Percentiles rank a stretch among this genome's conserved stretches.
Evolutionary conservation across 2,329 filamentous ascomycete species (phyloP).

Genomic region (Hypoxylon sp.): DNA sequence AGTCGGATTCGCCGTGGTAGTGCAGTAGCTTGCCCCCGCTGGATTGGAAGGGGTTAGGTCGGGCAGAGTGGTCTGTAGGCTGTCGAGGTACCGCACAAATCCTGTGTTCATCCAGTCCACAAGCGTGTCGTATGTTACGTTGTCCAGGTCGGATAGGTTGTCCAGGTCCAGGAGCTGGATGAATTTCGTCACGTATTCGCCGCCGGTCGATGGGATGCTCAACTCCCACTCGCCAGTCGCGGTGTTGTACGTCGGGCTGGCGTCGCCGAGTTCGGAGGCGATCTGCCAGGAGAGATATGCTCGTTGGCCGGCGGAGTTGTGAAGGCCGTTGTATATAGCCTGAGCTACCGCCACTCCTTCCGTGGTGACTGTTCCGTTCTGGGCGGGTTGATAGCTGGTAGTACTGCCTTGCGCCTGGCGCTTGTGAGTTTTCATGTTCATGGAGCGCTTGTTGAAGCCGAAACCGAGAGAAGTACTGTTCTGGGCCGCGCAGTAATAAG

Average conservation of each 20-base stretch:
- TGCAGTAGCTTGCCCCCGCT: constrained; percentile 70
- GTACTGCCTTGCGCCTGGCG: constrained; percentile 34
- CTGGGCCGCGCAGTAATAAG: constrained; percentile 55
- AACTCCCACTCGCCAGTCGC: constrained; percentile 55
- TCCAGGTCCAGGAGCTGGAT: constrained; percentile 58
- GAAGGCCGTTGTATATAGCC: constrained; percentile 55
- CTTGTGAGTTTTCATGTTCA: constrained; percentile 22
- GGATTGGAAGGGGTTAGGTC: constrained; percentile 66
- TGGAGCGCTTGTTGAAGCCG: constrained; percentile 47
- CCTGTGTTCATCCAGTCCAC: constrained; percentile 68
- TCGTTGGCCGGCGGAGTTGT: constrained; percentile 54
- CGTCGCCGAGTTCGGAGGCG: constrained; percentile 55
- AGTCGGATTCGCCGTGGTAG: constrained; percentile 71
- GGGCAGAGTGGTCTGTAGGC: constrained; percentile 66
- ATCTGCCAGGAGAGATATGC: constrained; percentile 58
- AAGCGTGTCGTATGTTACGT: constrained; percentile 70
- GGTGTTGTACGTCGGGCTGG: constrained; percentile 54
- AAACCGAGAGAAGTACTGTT: constrained; percentile 45
- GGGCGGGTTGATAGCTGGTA: constrained; percentile 49
- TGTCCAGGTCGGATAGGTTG: constrained; percentile 61
- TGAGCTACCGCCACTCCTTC: constrained; percentile 56
- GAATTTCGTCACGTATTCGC: constrained; percentile 59
- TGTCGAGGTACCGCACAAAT: constrained; percentile 64
- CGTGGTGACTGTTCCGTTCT: constrained; percentile 56
- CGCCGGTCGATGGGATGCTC: constrained; percentile 54